Conservation (phyloP, 306 rosid species). For the Herpetospermum pedunculosum region DNA sequence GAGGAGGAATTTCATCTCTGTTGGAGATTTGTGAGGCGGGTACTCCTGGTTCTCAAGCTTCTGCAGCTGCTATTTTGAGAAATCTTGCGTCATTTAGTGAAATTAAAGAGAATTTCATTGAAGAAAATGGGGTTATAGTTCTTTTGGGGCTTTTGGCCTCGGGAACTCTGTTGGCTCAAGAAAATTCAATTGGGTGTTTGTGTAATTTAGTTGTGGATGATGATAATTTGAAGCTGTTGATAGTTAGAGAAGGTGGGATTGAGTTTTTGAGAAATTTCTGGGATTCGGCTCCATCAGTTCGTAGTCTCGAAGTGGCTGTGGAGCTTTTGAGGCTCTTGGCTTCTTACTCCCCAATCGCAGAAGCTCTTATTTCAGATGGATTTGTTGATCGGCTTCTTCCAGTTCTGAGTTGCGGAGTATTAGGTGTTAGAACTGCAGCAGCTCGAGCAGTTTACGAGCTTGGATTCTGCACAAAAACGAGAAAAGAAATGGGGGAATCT, state of each 20-base stretch:
- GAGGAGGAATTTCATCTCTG: slow-evolving; percentile 85
- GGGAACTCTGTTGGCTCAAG: slow-evolving; percentile 60
- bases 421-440: slow-evolving; percentile 58
- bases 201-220: slow-evolving; percentile 49
- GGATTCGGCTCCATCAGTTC: slow-evolving; percentile 42
- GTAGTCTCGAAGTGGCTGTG: slow-evolving; percentile 55
- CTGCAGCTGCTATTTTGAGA: slow-evolving; percentile 67
- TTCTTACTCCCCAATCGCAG: slow-evolving; percentile 30
- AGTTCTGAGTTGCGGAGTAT: slow-evolving; percentile 50
- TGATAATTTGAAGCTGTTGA: slow-evolving; percentile 38
- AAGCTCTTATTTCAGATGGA: slow-evolving; percentile 50
- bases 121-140: slow-evolving; percentile 58
- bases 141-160: slow-evolving; percentile 54
- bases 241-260: slow-evolving; percentile 61
- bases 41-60: slow-evolving; percentile 78
- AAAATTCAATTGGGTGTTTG: slow-evolving; percentile 69
- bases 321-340: slow-evolving; percentile 56
- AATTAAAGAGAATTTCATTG: slow-evolving; percentile 50
- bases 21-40: slow-evolving; percentile 81
- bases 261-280: slow-evolving; percentile 67
- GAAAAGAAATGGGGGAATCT: slow-evolving; percentile 74
- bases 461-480: slow-evolving; percentile 41
- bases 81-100: slow-evolving; percentile 51
- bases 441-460: slow-evolving; percentile 56
- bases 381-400: slow-evolving; percentile 37